phyloP scores from a whole-genome alignment of 768 basidiomycete genomes.

The Pleurotus pulmonarius region DNA sequence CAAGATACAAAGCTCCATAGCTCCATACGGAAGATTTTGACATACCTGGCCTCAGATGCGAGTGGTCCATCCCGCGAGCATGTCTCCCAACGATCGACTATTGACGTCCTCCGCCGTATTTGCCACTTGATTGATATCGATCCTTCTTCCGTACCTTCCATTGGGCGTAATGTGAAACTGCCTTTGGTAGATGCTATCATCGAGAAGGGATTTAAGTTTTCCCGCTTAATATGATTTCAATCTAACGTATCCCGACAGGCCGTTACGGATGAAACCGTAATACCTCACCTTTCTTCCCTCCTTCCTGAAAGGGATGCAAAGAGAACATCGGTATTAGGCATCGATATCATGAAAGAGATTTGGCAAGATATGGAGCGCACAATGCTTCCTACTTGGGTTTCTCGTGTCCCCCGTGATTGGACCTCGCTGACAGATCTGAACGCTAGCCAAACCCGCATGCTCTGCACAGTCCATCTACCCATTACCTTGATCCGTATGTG shows the following conservation, averaged over 20 bases:
- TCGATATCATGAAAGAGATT: slow-evolving; percentile 21
- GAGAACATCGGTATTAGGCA: slow-evolving; percentile 19
- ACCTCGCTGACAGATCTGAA: slow-evolving; percentile 22
- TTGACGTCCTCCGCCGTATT: neutral
- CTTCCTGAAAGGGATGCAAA: neutral
- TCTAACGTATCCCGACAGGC: neutral
- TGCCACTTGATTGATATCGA: neutral
- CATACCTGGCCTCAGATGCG: neutral
- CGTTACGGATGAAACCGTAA: neutral
- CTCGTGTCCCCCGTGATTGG: slow-evolving; percentile 24
- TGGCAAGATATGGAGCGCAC: slow-evolving; percentile 27
- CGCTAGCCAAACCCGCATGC: slow-evolving; percentile 23
- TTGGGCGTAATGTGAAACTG: neutral
- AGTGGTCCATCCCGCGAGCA: neutral
- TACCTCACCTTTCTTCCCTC: neutral
- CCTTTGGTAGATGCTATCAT: neutral
- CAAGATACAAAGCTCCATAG: neutral
- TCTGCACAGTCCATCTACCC: slow-evolving; percentile 24
- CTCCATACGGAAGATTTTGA: neutral
- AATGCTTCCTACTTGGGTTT: slow-evolving; percentile 26
- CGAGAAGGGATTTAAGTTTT: neutral
- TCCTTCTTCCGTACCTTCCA: neutral
- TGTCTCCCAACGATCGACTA: neutral
- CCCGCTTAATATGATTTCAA: neutral
- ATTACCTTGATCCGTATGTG: slow-evolving; percentile 25